Base-by-base conservation (phyloP, 2,329 filamentous ascomycete genomes). In the Hypoxylon sp. region DNA sequence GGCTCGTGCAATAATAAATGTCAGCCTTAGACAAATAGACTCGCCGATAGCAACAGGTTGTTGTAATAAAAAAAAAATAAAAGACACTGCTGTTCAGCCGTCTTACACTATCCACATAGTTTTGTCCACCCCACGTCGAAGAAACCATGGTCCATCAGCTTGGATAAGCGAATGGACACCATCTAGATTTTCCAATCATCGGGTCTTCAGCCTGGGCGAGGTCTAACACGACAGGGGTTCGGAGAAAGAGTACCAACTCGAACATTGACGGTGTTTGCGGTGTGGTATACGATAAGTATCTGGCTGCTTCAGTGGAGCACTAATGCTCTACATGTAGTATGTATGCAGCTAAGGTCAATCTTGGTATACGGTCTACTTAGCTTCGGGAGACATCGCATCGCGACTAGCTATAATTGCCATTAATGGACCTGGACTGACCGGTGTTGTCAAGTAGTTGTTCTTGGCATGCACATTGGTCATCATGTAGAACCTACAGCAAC, bases 321-420 rank as follows among this genome's bases (percentile, higher is more conserved):
- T 51, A 19, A 11, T 12, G 14, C 43, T 39, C 14, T 25, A 25
- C 41, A 12, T 45, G n/a, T 45, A 45, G 16, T 25, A 8, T n/a
- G 23, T 16, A 41, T 53, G 32, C 34, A 47, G 50, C 59, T 61
- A 57, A n/a, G n/a, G n/a, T n/a, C 60, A 50, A 63, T 63, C 55
- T 67, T 14, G 32, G 52, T 51, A 52, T 34, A 19, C 30, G 27
- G 16, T 32, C 14, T 27, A 27, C 8, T 11, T 55, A 16, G 37
- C 25, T 29, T 23, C 25, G 11, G 32, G 14, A 54, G 32, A 14
- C 30, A 39, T 25, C 19, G 16, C 16, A 37, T 37, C 34, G 14
- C 9, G 16, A 23, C 34, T 43, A 34, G 7, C 29, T 30, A 30
- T 7, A 41, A 41, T n/a, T n/a, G n/a, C n/a, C 53, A 27, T 30